A percentile compares a stretch with the other conserved stretches of the same genome.
Conservation (phyloP, 2,329 filamentous ascomycete genomes). For the Chalara sp. region DNA sequence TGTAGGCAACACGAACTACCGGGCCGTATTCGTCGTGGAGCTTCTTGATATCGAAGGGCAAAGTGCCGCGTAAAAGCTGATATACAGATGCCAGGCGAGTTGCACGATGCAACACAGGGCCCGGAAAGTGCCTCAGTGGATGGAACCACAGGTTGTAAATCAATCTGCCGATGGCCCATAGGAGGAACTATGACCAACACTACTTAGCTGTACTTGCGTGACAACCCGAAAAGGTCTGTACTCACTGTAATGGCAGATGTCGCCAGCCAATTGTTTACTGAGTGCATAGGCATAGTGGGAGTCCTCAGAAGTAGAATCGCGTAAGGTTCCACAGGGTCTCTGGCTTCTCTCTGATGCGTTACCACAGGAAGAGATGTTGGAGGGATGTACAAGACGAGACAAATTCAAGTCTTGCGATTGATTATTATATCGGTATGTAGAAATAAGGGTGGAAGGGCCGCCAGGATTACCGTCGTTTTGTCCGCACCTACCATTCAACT, state of each 20-base stretch:
- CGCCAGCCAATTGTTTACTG: neutral
- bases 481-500: neutral
- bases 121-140: slow-evolving; percentile 21
- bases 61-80: neutral
- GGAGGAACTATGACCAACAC: neutral
- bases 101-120: slow-evolving; percentile 22
- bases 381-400: neutral
- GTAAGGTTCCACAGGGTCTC: neutral
- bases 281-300: neutral
- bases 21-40: slow-evolving; percentile 20
- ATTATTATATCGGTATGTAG: neutral
- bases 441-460: neutral
- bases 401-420: neutral
- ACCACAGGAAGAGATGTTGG: neutral
- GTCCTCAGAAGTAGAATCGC: neutral
- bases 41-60: slow-evolving; percentile 1
- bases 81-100: neutral
- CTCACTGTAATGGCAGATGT: neutral
- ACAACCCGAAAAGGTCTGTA: neutral
- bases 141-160: slow-evolving; percentile 22
- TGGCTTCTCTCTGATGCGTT: neutral
- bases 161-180: neutral
- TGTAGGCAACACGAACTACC: slow-evolving; percentile 21
- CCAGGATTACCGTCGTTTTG: neutral
- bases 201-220: neutral